Evolutionary conservation across 148 eudicot genomes (phyloP).

Genomic region (Nepenthes gracilis): DNA sequence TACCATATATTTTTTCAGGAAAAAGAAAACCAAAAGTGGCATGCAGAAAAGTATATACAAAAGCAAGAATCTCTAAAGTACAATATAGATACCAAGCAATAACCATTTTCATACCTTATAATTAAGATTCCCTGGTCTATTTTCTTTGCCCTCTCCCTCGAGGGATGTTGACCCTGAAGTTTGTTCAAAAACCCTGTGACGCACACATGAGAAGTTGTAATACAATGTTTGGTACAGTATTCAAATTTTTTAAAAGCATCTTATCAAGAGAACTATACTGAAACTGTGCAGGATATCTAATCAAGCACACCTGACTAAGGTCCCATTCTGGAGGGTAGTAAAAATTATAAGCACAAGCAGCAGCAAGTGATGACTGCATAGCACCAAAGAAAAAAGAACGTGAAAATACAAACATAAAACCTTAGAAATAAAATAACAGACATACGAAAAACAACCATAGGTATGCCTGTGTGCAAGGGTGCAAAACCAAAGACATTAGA

Average conservation of each 20-base stretch:
- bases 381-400: not conserved
- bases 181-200: constrained; percentile 85
- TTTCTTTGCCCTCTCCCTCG: constrained; percentile 92
- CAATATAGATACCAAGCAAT: no score
- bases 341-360: constrained; percentile 94
- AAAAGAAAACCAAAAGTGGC: no score
- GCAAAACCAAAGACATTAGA: no score
- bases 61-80: no score
- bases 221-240: not conserved
- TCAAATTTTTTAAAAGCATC: not conserved
- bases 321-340: constrained; percentile 99
- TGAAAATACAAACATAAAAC: no score
- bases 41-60: no score
- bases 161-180: constrained; percentile 95
- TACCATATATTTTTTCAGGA: no score
- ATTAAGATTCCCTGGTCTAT: constrained; percentile 91
- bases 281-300: not conserved
- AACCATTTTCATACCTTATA: constrained; percentile 54
- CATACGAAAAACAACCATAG: no score
- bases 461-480: no score
- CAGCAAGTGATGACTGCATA: constrained; percentile 93
- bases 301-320: constrained; percentile 62
- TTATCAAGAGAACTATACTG: not conserved
- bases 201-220: not conserved
- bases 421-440: no score